Evolutionary conservation across 768 basidiomycete genomes (phyloP).

Genomic region (Hysterangium stoloniferum): DNA sequence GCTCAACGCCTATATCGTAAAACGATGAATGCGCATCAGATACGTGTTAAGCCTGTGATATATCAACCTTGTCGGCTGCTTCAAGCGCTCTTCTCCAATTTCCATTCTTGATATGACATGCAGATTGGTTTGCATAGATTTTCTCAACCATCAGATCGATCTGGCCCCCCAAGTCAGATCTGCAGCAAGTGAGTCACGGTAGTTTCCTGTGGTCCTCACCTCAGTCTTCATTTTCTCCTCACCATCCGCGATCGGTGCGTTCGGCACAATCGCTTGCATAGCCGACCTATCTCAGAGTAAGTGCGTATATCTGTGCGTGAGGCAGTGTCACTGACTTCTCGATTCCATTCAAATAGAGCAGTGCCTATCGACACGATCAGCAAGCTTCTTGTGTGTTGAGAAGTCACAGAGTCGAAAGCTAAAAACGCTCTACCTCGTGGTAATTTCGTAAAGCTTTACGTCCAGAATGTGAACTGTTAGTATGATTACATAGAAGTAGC

Average conservation of each 20-base stretch:
- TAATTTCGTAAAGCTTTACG: conserved; percentile 57
- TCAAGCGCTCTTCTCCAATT: conserved; percentile 77
- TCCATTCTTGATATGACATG: conserved; percentile 70
- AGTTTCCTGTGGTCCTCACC: conserved; percentile 29
- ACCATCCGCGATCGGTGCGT: background rate
- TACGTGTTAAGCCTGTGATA: background rate
- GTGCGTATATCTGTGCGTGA: background rate
- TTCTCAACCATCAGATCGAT: conserved; percentile 71
- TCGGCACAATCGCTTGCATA: conserved; percentile 6
- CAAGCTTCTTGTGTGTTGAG: conserved; percentile 12
- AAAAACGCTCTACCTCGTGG: conserved; percentile 46
- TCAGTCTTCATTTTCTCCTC: conserved; percentile 54
- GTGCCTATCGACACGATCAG: conserved; percentile 47
- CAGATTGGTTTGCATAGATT: conserved; percentile 80
- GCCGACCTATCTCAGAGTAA: conserved; percentile 8
- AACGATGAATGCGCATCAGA: background rate
- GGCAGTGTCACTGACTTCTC: conserved; percentile 53
- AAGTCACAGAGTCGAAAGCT: background rate
- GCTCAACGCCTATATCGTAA: conserved; percentile 47
- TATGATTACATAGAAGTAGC: background rate
- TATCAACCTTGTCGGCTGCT: conserved; percentile 69
- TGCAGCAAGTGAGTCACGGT: background rate
- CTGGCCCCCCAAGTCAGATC: conserved; percentile 27
- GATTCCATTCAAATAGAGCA: conserved; percentile 67
- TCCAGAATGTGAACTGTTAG: background rate